Conservation (phyloP, 805 yeast species). For the Yarrowia sp. region DNA sequence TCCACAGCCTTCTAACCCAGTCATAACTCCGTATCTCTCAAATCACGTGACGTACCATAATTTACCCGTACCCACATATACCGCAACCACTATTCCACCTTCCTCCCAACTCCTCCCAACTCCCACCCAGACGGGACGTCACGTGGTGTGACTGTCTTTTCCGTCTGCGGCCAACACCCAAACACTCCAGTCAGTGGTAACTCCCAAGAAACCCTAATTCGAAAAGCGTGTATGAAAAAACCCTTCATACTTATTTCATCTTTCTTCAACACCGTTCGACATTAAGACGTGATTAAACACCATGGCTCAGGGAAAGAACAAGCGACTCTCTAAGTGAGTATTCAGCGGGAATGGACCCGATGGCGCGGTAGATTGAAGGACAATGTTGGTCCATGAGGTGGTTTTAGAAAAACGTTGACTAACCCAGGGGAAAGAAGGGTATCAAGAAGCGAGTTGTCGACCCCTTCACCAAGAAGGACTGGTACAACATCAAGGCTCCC, state of each 20-base stretch:
- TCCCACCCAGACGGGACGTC: not conserved
- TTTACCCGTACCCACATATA: not conserved
- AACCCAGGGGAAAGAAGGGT: slow-evolving; percentile 82
- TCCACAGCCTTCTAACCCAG: no score
- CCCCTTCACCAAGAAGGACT: slow-evolving; percentile 99
- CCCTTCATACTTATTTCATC: slow-evolving; percentile 21
- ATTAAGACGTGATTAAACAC: slow-evolving; percentile 27
- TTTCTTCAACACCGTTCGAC: slow-evolving; percentile 17
- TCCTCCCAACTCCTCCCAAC: not conserved
- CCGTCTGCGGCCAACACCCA: not conserved
- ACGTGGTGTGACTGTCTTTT: slow-evolving; percentile 21
- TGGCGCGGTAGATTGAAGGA: no score
- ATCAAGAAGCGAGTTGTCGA: slow-evolving; percentile 98
- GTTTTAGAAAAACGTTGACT: no score
- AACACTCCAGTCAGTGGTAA: not conserved
- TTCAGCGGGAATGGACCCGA: not conserved
- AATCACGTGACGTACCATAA: not conserved
- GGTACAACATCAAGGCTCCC: slow-evolving; percentile 99
- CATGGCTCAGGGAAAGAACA: slow-evolving; percentile 86
- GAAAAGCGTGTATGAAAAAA: slow-evolving; percentile 20
- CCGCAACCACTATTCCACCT: not conserved
- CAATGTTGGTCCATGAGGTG: no score
- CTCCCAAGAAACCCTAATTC: slow-evolving; percentile 29
- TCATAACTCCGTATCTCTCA: no score
- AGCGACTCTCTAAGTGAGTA: slow-evolving; percentile 53